These are phyloP conservation scores for Elsinoe arachidis DNA, from an alignment of 2,329 filamentous ascomycete species.

Conservation along the genomic window DNA sequence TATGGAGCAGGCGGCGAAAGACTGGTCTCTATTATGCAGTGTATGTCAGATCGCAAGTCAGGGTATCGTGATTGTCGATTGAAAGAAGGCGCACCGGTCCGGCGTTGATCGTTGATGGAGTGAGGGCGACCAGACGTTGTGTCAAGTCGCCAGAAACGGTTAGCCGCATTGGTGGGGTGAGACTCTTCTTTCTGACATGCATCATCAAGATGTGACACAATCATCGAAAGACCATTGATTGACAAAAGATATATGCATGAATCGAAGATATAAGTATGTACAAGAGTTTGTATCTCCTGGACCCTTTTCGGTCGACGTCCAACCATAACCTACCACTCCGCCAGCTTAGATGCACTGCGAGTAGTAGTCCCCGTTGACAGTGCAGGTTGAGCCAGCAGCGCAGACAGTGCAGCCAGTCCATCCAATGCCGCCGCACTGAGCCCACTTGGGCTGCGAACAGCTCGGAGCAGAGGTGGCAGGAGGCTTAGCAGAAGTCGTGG, in stretches of 20 bases:
- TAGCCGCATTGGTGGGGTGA: neutral
- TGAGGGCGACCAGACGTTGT: slow-evolving; percentile 12
- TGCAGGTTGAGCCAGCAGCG: slow-evolving; percentile 28
- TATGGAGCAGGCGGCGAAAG: neutral
- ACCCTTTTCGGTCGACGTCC: neutral
- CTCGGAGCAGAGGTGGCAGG: neutral
- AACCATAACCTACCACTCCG: neutral
- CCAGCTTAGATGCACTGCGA: slow-evolving; percentile 26
- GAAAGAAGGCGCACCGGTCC: neutral
- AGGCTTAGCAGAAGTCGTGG: slow-evolving; percentile 7
- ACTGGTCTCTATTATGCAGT: neutral
- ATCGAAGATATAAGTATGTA: neutral
- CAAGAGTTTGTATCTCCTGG: neutral
- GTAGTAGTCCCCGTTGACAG: slow-evolving; percentile 27
- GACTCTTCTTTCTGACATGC: neutral
- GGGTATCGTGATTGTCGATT: neutral
- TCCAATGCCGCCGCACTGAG: slow-evolving; percentile 27
- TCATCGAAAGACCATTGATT: neutral
- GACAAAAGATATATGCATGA: neutral
- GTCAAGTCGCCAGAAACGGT: slow-evolving; percentile 10
- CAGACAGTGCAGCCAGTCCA: slow-evolving; percentile 30
- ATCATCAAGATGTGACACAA: neutral
- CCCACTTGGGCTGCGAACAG: slow-evolving; percentile 12
- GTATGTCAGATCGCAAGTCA: neutral
- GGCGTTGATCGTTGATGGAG: slow-evolving; percentile 10